Conservation (phyloP, 1,284 basidiomycete species). For the Tremellales sp. region DNA sequence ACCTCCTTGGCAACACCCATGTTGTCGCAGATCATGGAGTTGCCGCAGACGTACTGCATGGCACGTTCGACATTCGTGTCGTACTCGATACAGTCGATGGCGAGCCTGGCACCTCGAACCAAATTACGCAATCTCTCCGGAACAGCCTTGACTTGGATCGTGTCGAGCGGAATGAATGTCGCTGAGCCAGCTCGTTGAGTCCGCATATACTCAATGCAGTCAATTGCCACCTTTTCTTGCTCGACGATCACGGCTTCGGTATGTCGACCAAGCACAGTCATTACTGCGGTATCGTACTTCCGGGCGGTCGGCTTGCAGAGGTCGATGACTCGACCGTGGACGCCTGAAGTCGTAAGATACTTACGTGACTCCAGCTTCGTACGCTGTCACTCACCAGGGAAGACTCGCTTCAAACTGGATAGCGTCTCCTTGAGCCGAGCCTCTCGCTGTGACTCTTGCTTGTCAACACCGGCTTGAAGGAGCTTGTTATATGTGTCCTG, state of each 20-base stretch:
- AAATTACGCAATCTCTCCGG: constrained; percentile 93
- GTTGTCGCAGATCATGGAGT: constrained; percentile 88
- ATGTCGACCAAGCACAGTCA: constrained; percentile 90
- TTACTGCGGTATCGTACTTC: constrained; percentile 92
- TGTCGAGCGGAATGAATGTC: constrained; percentile 96
- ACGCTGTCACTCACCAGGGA: constrained; percentile 55
- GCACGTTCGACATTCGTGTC: constrained; percentile 83
- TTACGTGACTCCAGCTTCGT: not conserved
- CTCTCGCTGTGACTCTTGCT: constrained; percentile 80
- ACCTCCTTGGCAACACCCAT: constrained; percentile 88
- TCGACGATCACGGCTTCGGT: constrained; percentile 95
- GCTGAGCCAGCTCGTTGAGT: constrained; percentile 91
- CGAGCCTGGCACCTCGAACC: constrained; percentile 83
- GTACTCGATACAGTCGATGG: constrained; percentile 89
- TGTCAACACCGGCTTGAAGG: constrained; percentile 80
- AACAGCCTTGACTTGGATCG: constrained; percentile 86
- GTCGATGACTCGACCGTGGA: constrained; percentile 85
- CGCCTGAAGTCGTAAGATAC: constrained; percentile 57
- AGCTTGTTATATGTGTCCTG: constrained; percentile 77
- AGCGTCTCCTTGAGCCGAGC: constrained; percentile 79
- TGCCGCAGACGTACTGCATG: constrained; percentile 94
- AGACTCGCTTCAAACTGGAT: constrained; percentile 74
- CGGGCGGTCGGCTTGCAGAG: constrained; percentile 87
- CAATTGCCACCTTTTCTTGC: constrained; percentile 92
- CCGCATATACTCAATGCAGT: constrained; percentile 97